These are phyloP conservation scores for Cicer cuneatum DNA, from an alignment of 306 rosid genomes.

Conservation along the genomic window DNA sequence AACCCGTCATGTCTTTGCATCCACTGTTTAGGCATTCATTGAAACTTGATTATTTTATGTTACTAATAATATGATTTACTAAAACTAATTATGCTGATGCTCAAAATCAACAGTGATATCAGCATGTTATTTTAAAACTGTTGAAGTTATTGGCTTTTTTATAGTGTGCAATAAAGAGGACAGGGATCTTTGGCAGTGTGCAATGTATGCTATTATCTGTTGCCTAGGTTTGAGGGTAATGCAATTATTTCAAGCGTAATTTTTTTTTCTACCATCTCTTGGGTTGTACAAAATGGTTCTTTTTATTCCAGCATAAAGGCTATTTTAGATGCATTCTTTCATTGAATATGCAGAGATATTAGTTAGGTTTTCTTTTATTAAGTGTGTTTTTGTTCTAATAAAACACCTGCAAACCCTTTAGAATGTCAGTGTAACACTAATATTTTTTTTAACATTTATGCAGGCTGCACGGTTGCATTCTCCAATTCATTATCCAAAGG, in stretches of 20 bases:
- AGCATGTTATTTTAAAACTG: background rate
- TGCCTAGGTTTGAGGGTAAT: background rate
- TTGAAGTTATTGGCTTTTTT: background rate
- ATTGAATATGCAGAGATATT: slow-evolving; percentile 15
- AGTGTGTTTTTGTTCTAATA: slow-evolving; percentile 6
- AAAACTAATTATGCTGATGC: slow-evolving; percentile 2
- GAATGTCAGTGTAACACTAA: background rate
- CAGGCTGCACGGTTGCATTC: slow-evolving; percentile 69
- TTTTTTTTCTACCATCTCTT: background rate
- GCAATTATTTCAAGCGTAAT: no score
- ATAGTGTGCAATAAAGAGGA: background rate
- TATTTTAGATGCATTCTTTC: slow-evolving; percentile 17
- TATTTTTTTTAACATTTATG: slow-evolving; percentile 38
- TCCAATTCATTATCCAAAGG: slow-evolving; percentile 87
- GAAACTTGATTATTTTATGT: slow-evolving; percentile 4
- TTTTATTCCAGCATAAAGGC: background rate
- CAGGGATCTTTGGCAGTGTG: slow-evolving; percentile 2
- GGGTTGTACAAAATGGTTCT: background rate
- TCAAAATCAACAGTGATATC: background rate
- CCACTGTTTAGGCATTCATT: slow-evolving; percentile 1
- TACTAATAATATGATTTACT: background rate
- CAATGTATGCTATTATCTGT: slow-evolving; percentile 1
- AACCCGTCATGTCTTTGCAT: background rate
- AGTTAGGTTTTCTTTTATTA: slow-evolving; percentile 24
- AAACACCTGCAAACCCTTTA: slow-evolving; percentile 14